Conservation (phyloP, 2,329 filamentous ascomycete species). For the Trichophaea hybrida region DNA sequence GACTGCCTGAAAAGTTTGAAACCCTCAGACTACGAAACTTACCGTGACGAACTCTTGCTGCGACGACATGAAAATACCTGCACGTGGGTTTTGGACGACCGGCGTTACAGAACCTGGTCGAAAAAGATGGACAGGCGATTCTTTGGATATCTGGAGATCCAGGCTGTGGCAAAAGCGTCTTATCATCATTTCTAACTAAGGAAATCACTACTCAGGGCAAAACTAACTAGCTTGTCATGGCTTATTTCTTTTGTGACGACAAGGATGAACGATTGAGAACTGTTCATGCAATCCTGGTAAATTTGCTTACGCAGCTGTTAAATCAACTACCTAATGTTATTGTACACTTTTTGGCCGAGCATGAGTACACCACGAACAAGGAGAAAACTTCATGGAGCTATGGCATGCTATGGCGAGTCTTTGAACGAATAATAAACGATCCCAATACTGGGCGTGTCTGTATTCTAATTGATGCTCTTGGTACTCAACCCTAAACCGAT, state of each 20-base stretch:
- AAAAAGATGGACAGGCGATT: slow-evolving; percentile 2
- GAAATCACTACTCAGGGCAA: background rate
- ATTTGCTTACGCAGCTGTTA: slow-evolving; percentile 4
- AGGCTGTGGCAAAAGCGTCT: slow-evolving; percentile 10
- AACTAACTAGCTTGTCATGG: background rate
- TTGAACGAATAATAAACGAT: slow-evolving; percentile 6
- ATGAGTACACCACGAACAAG: background rate
- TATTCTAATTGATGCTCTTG: slow-evolving; percentile 6
- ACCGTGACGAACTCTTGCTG: background rate
- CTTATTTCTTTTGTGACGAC: slow-evolving; percentile 12
- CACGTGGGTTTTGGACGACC: background rate
- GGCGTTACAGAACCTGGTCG: background rate
- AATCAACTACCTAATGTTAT: background rate
- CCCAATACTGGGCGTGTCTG: background rate
- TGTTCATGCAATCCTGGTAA: slow-evolving; percentile 4
- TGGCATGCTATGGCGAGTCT: slow-evolving; percentile 8
- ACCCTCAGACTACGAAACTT: background rate
- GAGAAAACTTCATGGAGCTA: slow-evolving; percentile 4
- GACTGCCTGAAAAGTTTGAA: background rate
- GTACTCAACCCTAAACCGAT: background rate
- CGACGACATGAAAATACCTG: background rate
- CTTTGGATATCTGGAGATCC: slow-evolving; percentile 11
- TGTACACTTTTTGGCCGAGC: slow-evolving; percentile 1
- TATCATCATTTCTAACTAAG: slow-evolving; percentile 2
- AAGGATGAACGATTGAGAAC: slow-evolving; percentile 7